Evolutionary conservation across 371 early-diverging fungal genomes (phyloP), one percentile per base, ranked within the genome.

Genomic region (Rhizomucor pusillus): DNA sequence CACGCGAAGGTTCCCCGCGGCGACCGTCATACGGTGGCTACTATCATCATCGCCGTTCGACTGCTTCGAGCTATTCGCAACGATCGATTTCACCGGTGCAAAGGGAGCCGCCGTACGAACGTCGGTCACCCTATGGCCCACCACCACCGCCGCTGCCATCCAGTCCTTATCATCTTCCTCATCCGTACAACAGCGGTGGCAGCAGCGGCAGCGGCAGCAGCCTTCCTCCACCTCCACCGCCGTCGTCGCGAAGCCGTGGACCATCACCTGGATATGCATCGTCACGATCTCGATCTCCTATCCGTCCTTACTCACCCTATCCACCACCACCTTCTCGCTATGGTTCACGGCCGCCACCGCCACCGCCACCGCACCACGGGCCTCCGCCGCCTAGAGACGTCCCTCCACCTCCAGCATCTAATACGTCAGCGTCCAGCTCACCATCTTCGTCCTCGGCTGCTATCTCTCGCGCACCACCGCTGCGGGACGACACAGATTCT

Each of bases 1-100:
- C 65, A 18, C 43, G 49, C 16, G 63, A 64, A 0, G 56, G 60
- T 19, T 73, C 73, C 22, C 69, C 73, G 14, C 57, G 67, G 37
- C 59, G 73, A 37, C 61, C 65, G 5, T 73, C 69, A 3, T 68
- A 66, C 39, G 62, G 57, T 12, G 25, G 63, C 5, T 73, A 73
- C 49, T 69, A 69, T 43, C 19, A 69, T 43, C 19, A 57, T 36
- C 65, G 62, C 19, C 47, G 64, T 2, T 52, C 60, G 1, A 54
- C 43, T 35, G 25, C 53, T 0, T 46, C 67, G 22, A 47, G 59
- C 0, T 60, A 59, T 35, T 63, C 69, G 5, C 56, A 65, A 52
- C 45, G 69, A 20, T 72, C 73, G 14, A 63, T 63, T 11, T 69
- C 73, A 14, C 69, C 65, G 5, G 56, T 53, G 14, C 58, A 67